phyloP scores from a whole-genome alignment of 208 protist genomes.

The Balamuthia mandrillaris region DNA sequence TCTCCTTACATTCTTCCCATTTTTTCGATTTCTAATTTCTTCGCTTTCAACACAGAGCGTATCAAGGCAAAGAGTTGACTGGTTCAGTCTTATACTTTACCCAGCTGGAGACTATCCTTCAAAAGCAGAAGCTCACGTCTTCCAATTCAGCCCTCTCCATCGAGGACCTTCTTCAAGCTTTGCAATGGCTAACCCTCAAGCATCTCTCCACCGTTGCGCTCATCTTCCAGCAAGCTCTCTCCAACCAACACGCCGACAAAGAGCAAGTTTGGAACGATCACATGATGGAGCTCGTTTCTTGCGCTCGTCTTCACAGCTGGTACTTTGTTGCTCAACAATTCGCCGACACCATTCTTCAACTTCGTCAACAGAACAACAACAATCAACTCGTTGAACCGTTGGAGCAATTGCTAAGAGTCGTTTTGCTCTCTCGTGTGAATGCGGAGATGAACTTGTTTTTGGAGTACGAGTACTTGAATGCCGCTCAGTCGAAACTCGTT shows the following conservation, averaged over 20 bases:
- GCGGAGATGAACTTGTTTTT: neutral
- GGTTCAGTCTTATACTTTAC: neutral
- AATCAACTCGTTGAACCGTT: neutral
- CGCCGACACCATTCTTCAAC: neutral
- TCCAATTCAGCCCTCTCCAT: neutral
- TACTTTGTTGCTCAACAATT: conserved; percentile 2
- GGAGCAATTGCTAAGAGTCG: neutral
- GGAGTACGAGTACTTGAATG: conserved; percentile 11
- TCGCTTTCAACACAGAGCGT: neutral
- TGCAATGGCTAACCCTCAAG: neutral
- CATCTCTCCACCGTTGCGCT: neutral
- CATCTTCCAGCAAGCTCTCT: neutral
- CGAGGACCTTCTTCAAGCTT: neutral
- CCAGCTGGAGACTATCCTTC: neutral
- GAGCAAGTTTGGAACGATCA: conserved; percentile 3
- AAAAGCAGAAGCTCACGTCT: neutral
- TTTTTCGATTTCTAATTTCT: neutral
- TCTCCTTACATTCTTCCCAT: too few relatives aligned
- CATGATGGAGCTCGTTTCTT: conserved; percentile 13
- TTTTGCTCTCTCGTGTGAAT: neutral
- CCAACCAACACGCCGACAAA: neutral
- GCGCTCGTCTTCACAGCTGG: neutral
- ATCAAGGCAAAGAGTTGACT: neutral
- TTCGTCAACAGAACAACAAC: neutral
- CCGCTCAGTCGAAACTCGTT: neutral